phyloP scores from a whole-genome alignment of 2,329 filamentous ascomycete genomes.

The Aspergillus phoenicis region DNA sequence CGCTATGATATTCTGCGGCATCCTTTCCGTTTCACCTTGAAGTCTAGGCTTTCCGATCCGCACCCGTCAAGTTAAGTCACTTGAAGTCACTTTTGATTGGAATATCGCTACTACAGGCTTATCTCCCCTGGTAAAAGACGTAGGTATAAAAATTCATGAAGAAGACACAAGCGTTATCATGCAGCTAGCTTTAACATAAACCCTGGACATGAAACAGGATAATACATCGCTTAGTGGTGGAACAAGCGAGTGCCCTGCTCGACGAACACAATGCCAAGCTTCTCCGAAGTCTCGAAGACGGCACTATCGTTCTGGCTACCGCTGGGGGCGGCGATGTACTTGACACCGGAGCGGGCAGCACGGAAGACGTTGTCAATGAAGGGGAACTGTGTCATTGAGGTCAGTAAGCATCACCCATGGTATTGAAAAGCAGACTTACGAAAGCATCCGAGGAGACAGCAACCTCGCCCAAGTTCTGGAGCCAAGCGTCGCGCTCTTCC shows the following conservation, averaged over 20 bases:
- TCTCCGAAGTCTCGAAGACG: constrained; percentile 79
- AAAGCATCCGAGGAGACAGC: constrained; percentile 94
- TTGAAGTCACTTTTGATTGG: constrained; percentile 10
- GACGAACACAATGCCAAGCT: constrained; percentile 88
- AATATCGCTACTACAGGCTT: constrained; percentile 11
- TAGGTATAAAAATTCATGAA: constrained; percentile 16
- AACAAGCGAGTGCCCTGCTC: constrained; percentile 93
- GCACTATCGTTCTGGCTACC: constrained; percentile 63
- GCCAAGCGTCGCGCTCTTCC: constrained; percentile 84
- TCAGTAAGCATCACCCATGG: not conserved
- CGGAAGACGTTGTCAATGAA: constrained; percentile 98
- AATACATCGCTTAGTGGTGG: constrained; percentile 69
- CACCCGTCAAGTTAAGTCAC: not conserved
- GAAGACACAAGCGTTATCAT: constrained; percentile 10
- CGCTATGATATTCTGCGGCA: not conserved
- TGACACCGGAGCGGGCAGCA: constrained; percentile 81
- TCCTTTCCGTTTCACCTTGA: not conserved
- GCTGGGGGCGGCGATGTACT: constrained; percentile 91
- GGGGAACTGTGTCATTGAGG: constrained; percentile 66
- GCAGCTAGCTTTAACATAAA: constrained; percentile 10
- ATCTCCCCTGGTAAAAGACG: not conserved
- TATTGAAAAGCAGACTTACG: constrained; percentile 57
- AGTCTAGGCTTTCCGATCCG: not conserved
- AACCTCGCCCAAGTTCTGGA: constrained; percentile 72
- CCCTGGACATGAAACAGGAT: not conserved